A percentile compares a stretch with the other conserved stretches of the same genome.
Evolutionary conservation across 2,329 filamentous ascomycete genomes (phyloP).

Genomic region (Coniochaeta sp.): DNA sequence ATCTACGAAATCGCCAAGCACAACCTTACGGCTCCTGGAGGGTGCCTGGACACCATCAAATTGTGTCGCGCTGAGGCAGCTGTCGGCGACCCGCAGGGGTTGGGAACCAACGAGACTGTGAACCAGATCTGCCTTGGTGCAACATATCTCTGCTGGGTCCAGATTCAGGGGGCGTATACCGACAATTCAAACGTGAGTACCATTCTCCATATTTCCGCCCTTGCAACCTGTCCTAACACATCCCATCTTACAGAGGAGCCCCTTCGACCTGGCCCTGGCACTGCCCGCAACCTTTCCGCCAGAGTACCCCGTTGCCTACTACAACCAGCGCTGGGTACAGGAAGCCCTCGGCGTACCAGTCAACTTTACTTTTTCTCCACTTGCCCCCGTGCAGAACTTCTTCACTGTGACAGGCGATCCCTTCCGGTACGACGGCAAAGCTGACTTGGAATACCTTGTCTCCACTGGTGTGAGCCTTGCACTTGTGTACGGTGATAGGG

Average conservation of each 20-base stretch:
- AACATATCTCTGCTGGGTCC: slow-evolving; percentile 2
- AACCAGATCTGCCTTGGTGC: slow-evolving; percentile 7
- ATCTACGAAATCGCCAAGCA: slow-evolving; percentile 5
- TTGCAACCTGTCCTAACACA: slow-evolving; percentile 43
- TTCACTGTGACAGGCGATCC: slow-evolving; percentile 26
- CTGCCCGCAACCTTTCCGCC: slow-evolving; percentile 20
- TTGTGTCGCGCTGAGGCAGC: slow-evolving; percentile 15
- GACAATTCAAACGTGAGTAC: neutral
- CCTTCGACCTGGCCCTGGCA: neutral
- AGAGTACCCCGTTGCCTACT: slow-evolving; percentile 39
- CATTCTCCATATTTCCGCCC: neutral
- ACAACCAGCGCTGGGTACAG: slow-evolving; percentile 47
- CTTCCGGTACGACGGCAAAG: slow-evolving; percentile 11
- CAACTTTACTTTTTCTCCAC: slow-evolving; percentile 40
- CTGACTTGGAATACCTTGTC: slow-evolving; percentile 36
- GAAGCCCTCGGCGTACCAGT: slow-evolving; percentile 44
- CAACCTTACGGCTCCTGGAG: slow-evolving; percentile 5
- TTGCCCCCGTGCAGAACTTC: slow-evolving; percentile 14
- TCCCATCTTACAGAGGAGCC: slow-evolving; percentile 30
- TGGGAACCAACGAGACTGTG: slow-evolving; percentile 6
- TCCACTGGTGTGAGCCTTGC: slow-evolving; percentile 45
- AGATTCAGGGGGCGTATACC: slow-evolving; percentile 26
- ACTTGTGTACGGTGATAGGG: slow-evolving; percentile 46
- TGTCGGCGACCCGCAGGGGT: slow-evolving; percentile 33
- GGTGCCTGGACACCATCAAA: slow-evolving; percentile 7